Conservation (phyloP, 768 basidiomycete genomes). For the Auriscalpium vulgare region DNA sequence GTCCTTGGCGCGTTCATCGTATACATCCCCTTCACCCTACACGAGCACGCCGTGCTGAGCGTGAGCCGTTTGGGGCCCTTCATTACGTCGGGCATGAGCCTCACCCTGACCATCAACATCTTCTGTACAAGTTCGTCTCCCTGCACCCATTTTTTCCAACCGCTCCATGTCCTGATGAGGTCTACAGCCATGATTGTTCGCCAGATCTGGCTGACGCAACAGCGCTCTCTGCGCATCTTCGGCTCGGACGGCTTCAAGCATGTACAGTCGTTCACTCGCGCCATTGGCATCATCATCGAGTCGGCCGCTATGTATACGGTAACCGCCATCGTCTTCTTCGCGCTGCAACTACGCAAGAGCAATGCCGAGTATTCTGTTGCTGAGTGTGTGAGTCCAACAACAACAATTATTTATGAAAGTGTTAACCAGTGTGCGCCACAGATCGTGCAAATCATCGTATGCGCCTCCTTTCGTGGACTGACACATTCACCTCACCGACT, state of each 20-base stretch:
- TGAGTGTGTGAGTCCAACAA: conserved; percentile 14
- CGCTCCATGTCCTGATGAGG: not conserved
- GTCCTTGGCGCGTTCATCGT: conserved; percentile 4
- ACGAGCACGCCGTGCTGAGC: not conserved
- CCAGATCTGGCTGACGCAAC: not conserved
- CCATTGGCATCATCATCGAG: conserved; percentile 24
- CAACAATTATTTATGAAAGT: not conserved
- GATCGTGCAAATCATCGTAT: not conserved
- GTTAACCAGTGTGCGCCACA: not conserved
- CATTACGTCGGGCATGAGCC: not conserved
- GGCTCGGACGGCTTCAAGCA: not conserved
- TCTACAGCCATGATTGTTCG: not conserved
- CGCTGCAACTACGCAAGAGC: conserved; percentile 15
- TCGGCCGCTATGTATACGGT: conserved; percentile 22
- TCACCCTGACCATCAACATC: conserved; percentile 1
- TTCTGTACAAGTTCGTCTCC: not conserved
- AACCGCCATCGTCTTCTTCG: conserved; percentile 15
- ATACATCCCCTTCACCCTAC: conserved; percentile 7
- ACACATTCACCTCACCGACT: not conserved
- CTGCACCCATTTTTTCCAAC: not conserved
- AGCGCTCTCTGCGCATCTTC: not conserved
- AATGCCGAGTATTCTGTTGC: conserved; percentile 19
- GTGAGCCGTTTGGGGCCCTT: not conserved
- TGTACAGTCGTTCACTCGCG: not conserved
- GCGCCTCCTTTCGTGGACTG: conserved; percentile 1